Percentiles rank a stretch among this genome's conserved stretches.
These are phyloP conservation scores for Raphanus raphanistrum DNA, from an alignment of 345 rosid genomes.

Conservation along the genomic window DNA sequence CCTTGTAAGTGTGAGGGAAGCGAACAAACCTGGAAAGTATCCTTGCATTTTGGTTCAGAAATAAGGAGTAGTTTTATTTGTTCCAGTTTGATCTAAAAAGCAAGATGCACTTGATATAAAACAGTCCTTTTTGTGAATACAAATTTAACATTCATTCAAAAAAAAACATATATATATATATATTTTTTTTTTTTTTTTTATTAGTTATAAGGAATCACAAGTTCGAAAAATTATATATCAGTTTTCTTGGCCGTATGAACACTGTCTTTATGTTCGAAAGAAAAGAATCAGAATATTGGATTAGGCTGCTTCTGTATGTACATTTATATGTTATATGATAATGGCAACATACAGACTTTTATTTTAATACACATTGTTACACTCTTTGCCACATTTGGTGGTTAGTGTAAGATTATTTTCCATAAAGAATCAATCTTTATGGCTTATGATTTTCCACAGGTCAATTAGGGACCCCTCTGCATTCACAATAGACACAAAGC, in stretches of 20 bases:
- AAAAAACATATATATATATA: no score
- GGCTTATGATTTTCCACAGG: constrained; percentile 19
- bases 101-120: no score
- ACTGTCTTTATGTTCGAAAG: constrained; percentile 33
- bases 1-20: no score
- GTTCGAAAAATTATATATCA: neutral
- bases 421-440: constrained; percentile 19
- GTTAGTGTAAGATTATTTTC: constrained; percentile 21
- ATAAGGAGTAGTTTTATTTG: no score
- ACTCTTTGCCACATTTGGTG: constrained; percentile 26
- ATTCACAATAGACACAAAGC: neutral
- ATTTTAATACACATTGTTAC: neutral
- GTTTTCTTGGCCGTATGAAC: constrained; percentile 22
- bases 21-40: no score
- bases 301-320: constrained; percentile 12
- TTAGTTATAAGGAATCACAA: no score
- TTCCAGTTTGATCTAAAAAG: no score
- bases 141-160: no score
- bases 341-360: neutral
- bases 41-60: no score
- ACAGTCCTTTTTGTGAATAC: no score
- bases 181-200: no score
- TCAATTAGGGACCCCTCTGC: constrained; percentile 8
- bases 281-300: constrained; percentile 33
- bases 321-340: neutral